phyloP scores from a whole-genome alignment of 768 basidiomycete species.

The Albatrellus ellisii region DNA sequence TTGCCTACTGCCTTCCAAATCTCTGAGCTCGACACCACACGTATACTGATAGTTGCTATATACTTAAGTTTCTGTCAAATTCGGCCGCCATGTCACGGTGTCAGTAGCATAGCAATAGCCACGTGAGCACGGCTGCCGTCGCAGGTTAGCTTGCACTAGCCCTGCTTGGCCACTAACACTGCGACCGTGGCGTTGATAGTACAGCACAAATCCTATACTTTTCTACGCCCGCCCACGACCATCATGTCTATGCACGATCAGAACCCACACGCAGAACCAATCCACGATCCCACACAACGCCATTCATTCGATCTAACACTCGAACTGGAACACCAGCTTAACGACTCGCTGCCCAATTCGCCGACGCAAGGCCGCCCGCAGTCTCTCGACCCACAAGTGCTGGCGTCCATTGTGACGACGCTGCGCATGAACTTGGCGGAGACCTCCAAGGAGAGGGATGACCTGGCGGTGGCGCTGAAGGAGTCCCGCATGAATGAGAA shows the following conservation, averaged over 20 bases:
- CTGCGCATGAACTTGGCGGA: conserved; percentile 53
- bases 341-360: conserved; percentile 43
- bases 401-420: conserved; percentile 65
- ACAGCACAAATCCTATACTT: not conserved
- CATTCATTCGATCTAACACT: conserved; percentile 56
- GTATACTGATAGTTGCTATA: no score
- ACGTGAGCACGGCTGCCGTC: no score
- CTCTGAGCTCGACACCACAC: no score
- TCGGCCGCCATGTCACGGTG: no score
- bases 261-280: conserved; percentile 10
- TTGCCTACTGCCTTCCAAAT: no score
- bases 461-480: conserved; percentile 39
- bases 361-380: conserved; percentile 26
- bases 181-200: no score
- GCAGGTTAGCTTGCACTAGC: no score
- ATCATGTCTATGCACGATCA: conserved; percentile 22
- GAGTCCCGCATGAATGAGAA: conserved; percentile 40
- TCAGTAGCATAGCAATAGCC: no score
- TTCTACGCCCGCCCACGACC: not conserved
- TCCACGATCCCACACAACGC: conserved; percentile 19
- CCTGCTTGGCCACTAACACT: no score
- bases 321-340: conserved; percentile 67
- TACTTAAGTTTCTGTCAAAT: no score
- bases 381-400: conserved; percentile 60
- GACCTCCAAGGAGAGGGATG: conserved; percentile 60